Base-by-base conservation (phyloP, 768 basidiomycete species). In the Leccinum sublutescens region DNA sequence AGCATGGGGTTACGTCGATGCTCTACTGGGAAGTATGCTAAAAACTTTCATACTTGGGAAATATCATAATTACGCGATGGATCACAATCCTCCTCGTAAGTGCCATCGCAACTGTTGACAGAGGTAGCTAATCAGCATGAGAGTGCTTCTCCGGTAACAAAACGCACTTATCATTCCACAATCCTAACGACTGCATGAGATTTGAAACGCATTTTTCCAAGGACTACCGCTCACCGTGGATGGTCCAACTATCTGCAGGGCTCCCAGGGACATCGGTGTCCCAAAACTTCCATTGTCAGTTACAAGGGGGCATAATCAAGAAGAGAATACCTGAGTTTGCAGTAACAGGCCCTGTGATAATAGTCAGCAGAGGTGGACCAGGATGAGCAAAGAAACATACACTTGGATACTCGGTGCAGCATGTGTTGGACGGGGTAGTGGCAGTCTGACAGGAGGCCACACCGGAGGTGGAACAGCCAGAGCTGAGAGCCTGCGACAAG, bases 101-200 rank as follows among this genome's bases (percentile, higher is more conserved):
- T 72, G 19, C 78, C 74, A 68, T 88, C 84, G 62, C 87, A 89
- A 63, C 86, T 88, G 34, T 63, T 19, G 19, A 25, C 9, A 21
- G 15, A 50, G 52, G 19, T 43, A n/a, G 50, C 4, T 7, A 31
- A 49, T 59, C 6, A 59, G 47, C 43, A 11, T 2, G 11, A 27
- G n/a, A 34, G 55, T 54, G 27, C 27, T 43, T 51, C 17, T 2
- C 31, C 23, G 31, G 40, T 9, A 58, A 38, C 5, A 5, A 50
- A 91, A 72, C 79, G 53, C 62, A 85, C 84, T 83, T 72, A 64
- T 86, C 87, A 4, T 85, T 84, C 87, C 87, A 89, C 45, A 87
- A 75, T 59, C 87, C 86, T 84, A 58, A 19, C 23, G 61, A 31
- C 21, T 29, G 40, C 64, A 40, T 65, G 23, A 65, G 52, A 52